Evolutionary conservation across 2,329 filamentous ascomycete genomes (phyloP), one percentile per base, ranked within the genome.

Genomic region (Cercospora sp.): DNA sequence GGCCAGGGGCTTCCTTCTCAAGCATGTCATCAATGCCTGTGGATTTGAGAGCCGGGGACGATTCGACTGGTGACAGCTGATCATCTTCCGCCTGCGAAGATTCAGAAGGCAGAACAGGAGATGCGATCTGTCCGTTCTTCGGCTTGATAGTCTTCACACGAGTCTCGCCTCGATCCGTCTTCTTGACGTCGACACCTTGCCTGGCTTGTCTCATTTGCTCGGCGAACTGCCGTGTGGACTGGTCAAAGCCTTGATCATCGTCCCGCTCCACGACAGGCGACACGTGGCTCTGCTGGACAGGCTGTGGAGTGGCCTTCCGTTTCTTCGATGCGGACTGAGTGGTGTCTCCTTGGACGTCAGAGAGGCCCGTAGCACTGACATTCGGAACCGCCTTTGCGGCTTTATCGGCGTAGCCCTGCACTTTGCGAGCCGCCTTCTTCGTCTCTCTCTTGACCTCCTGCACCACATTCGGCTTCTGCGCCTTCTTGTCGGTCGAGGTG

Each of bases 1-100:
- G 91, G 64, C 88, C 90, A 45, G 88, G 78, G 2, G 87, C 80
- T 53, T 87, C 81, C 60, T 90, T 84, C 80, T 97, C 93, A 16
- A 98, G 89, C 94, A 98, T 98, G 80, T 97, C 94, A 64, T 91
- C 91, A 66, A 97, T 88, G 77, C 91, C 91, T 64, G 86, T 88
- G 68, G 87, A 85, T 42, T 82, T 79, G 60, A 84, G 82, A 61
- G 87, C 83, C 33, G 92, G 91, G 10, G 92, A 94, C 55, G 84
- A 84, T 67, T 86, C 84, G 7, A 36, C 45, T 13, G 90, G 84
- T 3, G 93, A 93, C 74, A 90, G 83, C 75, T 97, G 92, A 75
- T 96, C 91, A 75, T 95, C 92, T 13, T 94, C 92, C 31, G 85
- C 90, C 63, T 88, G 90, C 3, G 91, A 94, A 0, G 91, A 91